Conservation (phyloP, 1,284 basidiomycete species). For the Caloboletus firmus region DNA sequence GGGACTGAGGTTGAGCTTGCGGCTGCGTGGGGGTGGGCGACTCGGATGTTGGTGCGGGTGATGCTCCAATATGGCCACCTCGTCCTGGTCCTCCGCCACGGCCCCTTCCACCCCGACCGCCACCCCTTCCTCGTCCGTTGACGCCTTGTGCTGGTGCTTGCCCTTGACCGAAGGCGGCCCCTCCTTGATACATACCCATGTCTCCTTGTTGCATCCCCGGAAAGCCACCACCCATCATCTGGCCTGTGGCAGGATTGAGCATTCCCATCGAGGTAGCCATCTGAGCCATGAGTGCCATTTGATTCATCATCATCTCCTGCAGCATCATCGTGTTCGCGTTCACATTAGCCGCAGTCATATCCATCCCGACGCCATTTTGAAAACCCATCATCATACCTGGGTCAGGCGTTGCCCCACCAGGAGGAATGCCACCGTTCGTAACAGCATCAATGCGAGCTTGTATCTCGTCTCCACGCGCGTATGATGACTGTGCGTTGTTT, state of each 20-base stretch:
- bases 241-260: constrained; percentile 53
- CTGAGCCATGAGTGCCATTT: constrained; percentile 84
- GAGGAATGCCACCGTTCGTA: constrained; percentile 49
- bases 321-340: constrained; percentile 63
- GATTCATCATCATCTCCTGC: constrained; percentile 84
- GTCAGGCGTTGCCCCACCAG: constrained; percentile 43
- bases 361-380: constrained; percentile 52
- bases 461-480: constrained; percentile 59
- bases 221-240: constrained; percentile 48
- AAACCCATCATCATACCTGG: constrained; percentile 61
- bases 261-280: constrained; percentile 76
- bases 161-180: constrained; percentile 40
- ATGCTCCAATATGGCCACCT: constrained; percentile 27
- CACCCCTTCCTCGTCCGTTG: constrained; percentile 39
- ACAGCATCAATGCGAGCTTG: constrained; percentile 78
- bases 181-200: constrained; percentile 48
- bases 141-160: constrained; percentile 29
- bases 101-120: constrained; percentile 42
- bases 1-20: constrained; percentile 24
- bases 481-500: constrained; percentile 28
- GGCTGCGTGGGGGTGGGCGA: constrained; percentile 18
- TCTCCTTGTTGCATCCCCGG: constrained; percentile 62
- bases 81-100: constrained; percentile 31
- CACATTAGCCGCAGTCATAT: constrained; percentile 52
- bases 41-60: constrained; percentile 30